Percentiles rank a stretch among this genome's conserved stretches.
These are phyloP conservation scores for Arthrobotrys sinensis DNA, from an alignment of 2,329 filamentous ascomycete genomes.

Conservation along the genomic window DNA sequence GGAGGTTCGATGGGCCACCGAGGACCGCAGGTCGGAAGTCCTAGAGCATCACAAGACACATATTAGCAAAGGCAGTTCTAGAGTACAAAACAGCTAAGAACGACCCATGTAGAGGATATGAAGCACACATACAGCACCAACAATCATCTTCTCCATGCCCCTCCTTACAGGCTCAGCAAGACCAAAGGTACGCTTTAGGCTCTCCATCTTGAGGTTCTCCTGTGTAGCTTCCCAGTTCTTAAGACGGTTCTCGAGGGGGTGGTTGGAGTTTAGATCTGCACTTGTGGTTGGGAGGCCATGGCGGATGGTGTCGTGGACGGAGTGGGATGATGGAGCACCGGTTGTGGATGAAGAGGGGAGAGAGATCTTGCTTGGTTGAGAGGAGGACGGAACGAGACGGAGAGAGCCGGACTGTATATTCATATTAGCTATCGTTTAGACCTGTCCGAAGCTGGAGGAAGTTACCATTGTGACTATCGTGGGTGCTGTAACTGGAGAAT, in stretches of 20 bases:
- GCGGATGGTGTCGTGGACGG: slow-evolving; percentile 93
- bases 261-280: slow-evolving; percentile 76
- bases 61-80: not conserved
- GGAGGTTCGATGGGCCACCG: slow-evolving; percentile 75
- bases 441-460: not conserved
- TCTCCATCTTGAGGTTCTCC: slow-evolving; percentile 88
- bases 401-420: slow-evolving; percentile 76
- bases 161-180: slow-evolving; percentile 92
- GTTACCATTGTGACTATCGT: slow-evolving; percentile 41
- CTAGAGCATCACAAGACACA: slow-evolving; percentile 75
- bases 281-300: slow-evolving; percentile 77
- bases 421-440: slow-evolving; percentile 36
- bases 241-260: slow-evolving; percentile 93
- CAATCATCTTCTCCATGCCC: slow-evolving; percentile 95
- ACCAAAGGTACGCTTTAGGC: slow-evolving; percentile 87
- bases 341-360: slow-evolving; percentile 74
- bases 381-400: slow-evolving; percentile 83
- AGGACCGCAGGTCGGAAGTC: slow-evolving; percentile 75
- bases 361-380: slow-evolving; percentile 77
- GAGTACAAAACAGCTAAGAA: not conserved
- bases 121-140: slow-evolving; percentile 66
- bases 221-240: slow-evolving; percentile 92
- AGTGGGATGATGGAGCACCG: slow-evolving; percentile 89
- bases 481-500: not conserved
- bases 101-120: not conserved